These are phyloP conservation scores for Licmophora abbreviata DNA, from an alignment of 108 stramenopile species.

Conservation along the genomic window DNA sequence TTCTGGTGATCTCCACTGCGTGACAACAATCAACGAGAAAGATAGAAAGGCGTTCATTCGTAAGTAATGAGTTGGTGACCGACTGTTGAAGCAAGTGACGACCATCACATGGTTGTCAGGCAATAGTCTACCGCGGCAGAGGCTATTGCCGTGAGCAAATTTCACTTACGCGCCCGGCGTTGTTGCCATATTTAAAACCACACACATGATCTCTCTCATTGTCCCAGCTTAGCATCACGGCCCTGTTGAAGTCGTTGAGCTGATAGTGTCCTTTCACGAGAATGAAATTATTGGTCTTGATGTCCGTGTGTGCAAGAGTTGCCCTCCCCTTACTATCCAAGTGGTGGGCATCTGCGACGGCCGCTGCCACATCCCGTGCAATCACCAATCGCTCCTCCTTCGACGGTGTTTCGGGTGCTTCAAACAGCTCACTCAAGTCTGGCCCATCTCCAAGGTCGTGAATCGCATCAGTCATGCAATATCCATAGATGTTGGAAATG, in stretches of 20 bases:
- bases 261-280: constrained; percentile 45
- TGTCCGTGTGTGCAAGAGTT: constrained; percentile 62
- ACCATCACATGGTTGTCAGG: no score
- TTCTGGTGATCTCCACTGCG: constrained; percentile 48
- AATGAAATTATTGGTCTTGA: constrained; percentile 40
- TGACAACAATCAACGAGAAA: no score
- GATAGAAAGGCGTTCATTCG: no score
- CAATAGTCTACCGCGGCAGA: no score
- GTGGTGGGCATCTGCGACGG: constrained; percentile 55
- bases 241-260: constrained; percentile 73
- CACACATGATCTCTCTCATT: constrained; percentile 28
- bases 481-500: neutral
- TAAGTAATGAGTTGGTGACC: no score
- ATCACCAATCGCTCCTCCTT: constrained; percentile 39
- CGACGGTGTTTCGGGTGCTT: constrained; percentile 28
- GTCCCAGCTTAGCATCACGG: constrained; percentile 37
- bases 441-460: neutral
- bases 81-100: no score
- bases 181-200: constrained; percentile 39
- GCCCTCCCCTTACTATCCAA: constrained; percentile 27
- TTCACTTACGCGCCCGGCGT: constrained; percentile 35
- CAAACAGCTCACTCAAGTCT: constrained; percentile 32
- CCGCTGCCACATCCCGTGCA: constrained; percentile 51
- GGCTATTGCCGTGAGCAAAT: no score
- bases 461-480: neutral